phyloP scores from a whole-genome alignment of 495 filamentous ascomycete genomes.

The Aspergillus steynii region DNA sequence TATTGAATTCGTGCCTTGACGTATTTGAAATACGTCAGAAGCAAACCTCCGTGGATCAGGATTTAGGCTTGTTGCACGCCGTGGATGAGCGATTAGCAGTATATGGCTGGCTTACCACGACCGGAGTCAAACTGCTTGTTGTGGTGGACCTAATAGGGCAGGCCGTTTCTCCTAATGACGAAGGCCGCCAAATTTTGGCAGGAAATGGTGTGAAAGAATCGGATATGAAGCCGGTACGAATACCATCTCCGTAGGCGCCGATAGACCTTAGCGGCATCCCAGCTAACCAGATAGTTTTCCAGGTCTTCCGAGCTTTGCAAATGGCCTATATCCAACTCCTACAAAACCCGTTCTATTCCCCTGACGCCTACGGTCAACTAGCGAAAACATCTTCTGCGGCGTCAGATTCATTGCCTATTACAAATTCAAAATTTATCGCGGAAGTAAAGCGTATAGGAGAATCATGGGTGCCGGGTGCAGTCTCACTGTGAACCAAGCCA shows the following conservation, averaged over 20 bases:
- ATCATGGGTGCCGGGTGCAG: constrained; percentile 50
- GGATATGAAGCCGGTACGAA: constrained; percentile 74
- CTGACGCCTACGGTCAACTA: constrained; percentile 73
- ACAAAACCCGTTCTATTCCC: constrained; percentile 93
- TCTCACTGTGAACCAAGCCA: constrained; percentile 24
- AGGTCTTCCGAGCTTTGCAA: constrained; percentile 91
- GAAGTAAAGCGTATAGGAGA: constrained; percentile 87
- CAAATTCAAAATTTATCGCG: constrained; percentile 73
- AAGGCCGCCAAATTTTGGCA: constrained; percentile 32
- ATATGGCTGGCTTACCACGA: constrained; percentile 98
- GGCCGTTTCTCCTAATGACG: constrained; percentile 23
- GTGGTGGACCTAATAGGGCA: constrained; percentile 83
- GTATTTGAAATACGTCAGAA: constrained; percentile 83
- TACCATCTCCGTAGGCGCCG: neutral
- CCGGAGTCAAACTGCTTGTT: constrained; percentile 83
- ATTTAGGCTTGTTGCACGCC: constrained; percentile 87
- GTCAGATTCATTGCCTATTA: constrained; percentile 61
- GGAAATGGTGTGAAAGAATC: constrained; percentile 68
- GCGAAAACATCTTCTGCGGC: constrained; percentile 33
- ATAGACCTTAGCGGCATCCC: neutral
- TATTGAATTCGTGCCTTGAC: constrained; percentile 87
- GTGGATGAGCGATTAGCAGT: constrained; percentile 88
- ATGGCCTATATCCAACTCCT: constrained; percentile 84
- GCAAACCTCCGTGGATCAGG: constrained; percentile 66
- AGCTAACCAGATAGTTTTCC: constrained; percentile 9